Conservation (phyloP, 768 basidiomycete species). For the Suillus placidus region DNA sequence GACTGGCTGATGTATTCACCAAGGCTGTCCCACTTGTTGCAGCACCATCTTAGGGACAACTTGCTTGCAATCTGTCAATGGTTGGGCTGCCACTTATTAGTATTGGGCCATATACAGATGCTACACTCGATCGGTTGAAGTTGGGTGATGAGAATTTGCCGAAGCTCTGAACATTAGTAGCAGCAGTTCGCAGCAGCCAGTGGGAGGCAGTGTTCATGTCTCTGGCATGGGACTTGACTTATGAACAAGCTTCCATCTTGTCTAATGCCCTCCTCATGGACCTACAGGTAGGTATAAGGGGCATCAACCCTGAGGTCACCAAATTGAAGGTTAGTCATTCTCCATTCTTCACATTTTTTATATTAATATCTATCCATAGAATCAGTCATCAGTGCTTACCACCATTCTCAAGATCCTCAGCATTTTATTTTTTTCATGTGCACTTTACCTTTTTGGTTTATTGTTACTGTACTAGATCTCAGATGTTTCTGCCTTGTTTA, state of each 20-base stretch:
- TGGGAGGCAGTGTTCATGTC: constrained; percentile 9
- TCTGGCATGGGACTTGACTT: neutral
- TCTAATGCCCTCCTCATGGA: constrained; percentile 7
- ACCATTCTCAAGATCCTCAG: too few species aligned
- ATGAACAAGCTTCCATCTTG: constrained; percentile 10
- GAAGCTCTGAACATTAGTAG: constrained; percentile 1
- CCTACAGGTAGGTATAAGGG: constrained; percentile 5
- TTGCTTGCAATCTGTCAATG: neutral
- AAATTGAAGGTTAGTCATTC: neutral
- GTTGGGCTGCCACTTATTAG: constrained; percentile 8
- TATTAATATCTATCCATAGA: neutral
- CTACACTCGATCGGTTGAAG: constrained; percentile 6
- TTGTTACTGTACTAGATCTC: neutral
- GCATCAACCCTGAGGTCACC: neutral
- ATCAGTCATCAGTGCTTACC: neutral
- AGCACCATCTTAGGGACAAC: neutral
- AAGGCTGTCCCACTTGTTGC: neutral
- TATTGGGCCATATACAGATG: constrained; percentile 14
- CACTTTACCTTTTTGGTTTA: neutral
- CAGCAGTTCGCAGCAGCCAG: constrained; percentile 5
- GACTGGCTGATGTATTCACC: neutral
- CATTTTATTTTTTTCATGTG: neutral
- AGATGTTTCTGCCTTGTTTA: neutral
- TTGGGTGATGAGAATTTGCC: constrained; percentile 9
- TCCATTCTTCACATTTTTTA: neutral